Evolutionary conservation across 331 rosid genomes (phyloP).

Genomic region (Saraca asoca): DNA sequence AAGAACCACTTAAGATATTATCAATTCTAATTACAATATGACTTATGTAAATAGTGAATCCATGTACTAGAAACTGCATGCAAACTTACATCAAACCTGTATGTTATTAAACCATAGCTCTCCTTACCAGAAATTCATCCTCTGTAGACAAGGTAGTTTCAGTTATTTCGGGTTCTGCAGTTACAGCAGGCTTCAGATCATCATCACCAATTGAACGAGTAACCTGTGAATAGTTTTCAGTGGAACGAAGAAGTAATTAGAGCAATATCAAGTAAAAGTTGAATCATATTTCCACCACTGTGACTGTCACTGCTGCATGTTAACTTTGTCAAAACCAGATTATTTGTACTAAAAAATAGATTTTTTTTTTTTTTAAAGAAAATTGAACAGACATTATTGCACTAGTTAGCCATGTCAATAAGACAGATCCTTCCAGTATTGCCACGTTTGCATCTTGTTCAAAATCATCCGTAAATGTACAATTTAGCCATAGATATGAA

Average conservation of each 20-base stretch:
- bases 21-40: not conserved
- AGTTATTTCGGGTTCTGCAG: slow-evolving; percentile 91
- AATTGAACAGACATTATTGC: not conserved
- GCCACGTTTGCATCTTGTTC: not conserved
- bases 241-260: too few species aligned
- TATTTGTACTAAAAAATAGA: not conserved
- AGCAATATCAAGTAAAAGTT: too few species aligned
- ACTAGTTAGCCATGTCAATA: not conserved
- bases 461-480: too few species aligned
- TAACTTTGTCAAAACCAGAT: not conserved
- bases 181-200: slow-evolving; percentile 92
- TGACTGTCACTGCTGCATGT: not conserved
- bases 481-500: too few species aligned
- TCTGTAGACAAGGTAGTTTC: slow-evolving; percentile 61
- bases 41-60: slow-evolving; percentile 10
- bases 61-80: not conserved
- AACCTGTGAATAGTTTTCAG: slow-evolving; percentile 48
- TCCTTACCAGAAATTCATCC: slow-evolving; percentile 76
- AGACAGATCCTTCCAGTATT: not conserved
- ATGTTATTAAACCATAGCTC: not conserved
- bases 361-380: slow-evolving; percentile 5
- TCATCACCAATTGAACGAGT: slow-evolving; percentile 96
- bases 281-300: not conserved
- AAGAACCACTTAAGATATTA: not conserved
- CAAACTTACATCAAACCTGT: not conserved